Percentiles rank a stretch among this genome's conserved stretches.
Evolutionary conservation across 2,329 filamentous ascomycete genomes (phyloP).

Genomic region (Exophiala sp.): DNA sequence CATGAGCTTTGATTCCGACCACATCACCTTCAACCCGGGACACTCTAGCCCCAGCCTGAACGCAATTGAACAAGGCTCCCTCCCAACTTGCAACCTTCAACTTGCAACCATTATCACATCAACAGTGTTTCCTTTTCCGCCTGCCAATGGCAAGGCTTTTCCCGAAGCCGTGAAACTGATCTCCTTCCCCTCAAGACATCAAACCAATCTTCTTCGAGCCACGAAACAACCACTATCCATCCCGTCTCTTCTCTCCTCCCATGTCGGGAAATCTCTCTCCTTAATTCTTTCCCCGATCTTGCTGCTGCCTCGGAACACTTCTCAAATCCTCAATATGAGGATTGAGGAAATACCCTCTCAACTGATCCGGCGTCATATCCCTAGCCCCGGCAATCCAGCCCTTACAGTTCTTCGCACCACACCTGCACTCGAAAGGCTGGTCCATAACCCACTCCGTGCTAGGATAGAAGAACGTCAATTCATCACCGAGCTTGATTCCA

Average conservation of each 20-base stretch:
- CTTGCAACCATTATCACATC: too few species aligned
- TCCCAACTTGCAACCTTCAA: too few species aligned
- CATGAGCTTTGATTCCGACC: too few species aligned
- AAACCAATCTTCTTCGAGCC: too few species aligned
- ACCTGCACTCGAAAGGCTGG: constrained; percentile 42
- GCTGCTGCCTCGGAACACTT: constrained; percentile 10
- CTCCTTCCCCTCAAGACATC: too few species aligned
- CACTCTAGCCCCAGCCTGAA: too few species aligned
- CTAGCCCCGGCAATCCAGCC: constrained; percentile 39
- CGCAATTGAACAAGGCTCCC: too few species aligned
- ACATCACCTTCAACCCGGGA: too few species aligned
- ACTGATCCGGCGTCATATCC: constrained; percentile 32
- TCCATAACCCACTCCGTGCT: constrained; percentile 48
- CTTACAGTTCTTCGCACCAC: constrained; percentile 37
- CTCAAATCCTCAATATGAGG: constrained; percentile 35
- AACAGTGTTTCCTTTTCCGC: too few species aligned
- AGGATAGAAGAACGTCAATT: constrained; percentile 46
- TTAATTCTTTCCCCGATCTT: background rate
- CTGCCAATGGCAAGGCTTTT: too few species aligned
- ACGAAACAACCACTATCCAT: too few species aligned
- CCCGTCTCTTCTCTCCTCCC: background rate
- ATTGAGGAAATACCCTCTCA: constrained; percentile 41
- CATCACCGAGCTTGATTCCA: constrained; percentile 38
- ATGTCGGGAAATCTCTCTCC: background rate
- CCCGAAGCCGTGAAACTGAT: too few species aligned